phyloP scores from a whole-genome alignment of 306 rosid genomes.

The Cicer pinnatifidum region DNA sequence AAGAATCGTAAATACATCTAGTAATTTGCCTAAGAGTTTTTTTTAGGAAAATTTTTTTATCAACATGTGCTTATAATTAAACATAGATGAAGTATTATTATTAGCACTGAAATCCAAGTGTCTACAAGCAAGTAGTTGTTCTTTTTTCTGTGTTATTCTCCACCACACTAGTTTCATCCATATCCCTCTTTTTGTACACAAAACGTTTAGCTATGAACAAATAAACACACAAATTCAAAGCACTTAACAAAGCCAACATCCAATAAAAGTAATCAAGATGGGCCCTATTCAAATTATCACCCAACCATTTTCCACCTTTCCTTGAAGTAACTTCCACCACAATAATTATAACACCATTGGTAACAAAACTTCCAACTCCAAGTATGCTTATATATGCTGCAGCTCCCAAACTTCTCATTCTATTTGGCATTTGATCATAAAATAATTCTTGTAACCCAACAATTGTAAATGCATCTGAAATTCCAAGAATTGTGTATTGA shows the following conservation, averaged over 20 bases:
- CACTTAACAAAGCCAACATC: constrained; percentile 63
- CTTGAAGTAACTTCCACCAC: constrained; percentile 48
- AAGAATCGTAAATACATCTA: no score
- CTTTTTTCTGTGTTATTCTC: neutral
- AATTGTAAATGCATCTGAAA: constrained; percentile 60
- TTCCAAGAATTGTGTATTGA: constrained; percentile 59
- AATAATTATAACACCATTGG: constrained; percentile 49
- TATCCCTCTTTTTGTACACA: constrained; percentile 59
- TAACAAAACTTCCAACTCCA: constrained; percentile 63
- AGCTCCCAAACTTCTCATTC: constrained; percentile 75
- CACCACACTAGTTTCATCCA: constrained; percentile 23
- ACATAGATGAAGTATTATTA: no score
- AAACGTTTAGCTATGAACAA: constrained; percentile 52
- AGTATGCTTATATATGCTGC: constrained; percentile 63
- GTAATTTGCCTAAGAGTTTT: no score
- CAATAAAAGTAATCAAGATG: constrained; percentile 69
- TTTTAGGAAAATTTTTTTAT: no score
- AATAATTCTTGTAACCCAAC: constrained; percentile 71
- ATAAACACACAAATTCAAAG: constrained; percentile 54
- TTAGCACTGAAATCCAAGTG: neutral
- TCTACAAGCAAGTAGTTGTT: neutral
- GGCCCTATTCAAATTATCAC: constrained; percentile 61
- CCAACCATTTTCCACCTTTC: constrained; percentile 60
- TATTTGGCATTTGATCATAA: constrained; percentile 70
- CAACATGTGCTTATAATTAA: no score